Percentiles rank a stretch among this genome's conserved stretches.
Conservation (phyloP, 345 rosid genomes). For the Passiflora organensis region DNA sequence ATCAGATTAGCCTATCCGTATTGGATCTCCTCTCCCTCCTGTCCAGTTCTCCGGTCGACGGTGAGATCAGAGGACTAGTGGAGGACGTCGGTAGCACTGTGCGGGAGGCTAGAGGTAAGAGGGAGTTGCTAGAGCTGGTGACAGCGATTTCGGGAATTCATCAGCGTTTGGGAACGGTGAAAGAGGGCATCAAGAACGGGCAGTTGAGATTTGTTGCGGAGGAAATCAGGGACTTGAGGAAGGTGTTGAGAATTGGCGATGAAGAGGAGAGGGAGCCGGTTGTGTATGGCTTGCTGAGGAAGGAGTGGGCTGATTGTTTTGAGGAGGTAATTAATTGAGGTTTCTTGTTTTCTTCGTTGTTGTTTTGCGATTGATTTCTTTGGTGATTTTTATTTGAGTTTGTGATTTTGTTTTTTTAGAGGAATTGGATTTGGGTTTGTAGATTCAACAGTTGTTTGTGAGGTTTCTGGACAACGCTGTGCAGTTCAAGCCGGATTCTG, state of each 20-base stretch:
- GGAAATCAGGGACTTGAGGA: constrained; percentile 62
- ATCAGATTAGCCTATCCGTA: constrained; percentile 37
- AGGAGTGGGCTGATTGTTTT: constrained; percentile 73
- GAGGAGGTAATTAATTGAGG: constrained; percentile 51
- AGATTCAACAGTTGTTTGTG: constrained; percentile 86
- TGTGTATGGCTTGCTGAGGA: constrained; percentile 60
- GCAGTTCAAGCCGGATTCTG: constrained; percentile 49
- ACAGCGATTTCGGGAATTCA: constrained; percentile 50
- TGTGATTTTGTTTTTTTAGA: constrained; percentile 43
- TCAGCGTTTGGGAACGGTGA: constrained; percentile 58
- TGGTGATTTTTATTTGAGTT: constrained; percentile 38
- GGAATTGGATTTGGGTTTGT: constrained; percentile 63
- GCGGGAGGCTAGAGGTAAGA: constrained; percentile 56
- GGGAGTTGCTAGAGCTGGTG: constrained; percentile 58
- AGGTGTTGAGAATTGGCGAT: constrained; percentile 58
- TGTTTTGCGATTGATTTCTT: constrained; percentile 20
- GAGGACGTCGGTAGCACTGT: constrained; percentile 49
- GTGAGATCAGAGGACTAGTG: constrained; percentile 52
- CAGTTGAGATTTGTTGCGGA: constrained; percentile 65
- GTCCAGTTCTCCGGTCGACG: constrained; percentile 57
- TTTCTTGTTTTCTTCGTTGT: constrained; percentile 10
- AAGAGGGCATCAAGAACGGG: constrained; percentile 53
- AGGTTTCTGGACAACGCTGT: constrained; percentile 70
- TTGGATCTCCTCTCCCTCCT: constrained; percentile 45
- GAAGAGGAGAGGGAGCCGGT: constrained; percentile 68